Percentiles rank a stretch among this genome's conserved stretches.
Conservation (phyloP, 2,329 filamentous ascomycete genomes). For the Sporothrix variecibatus region DNA sequence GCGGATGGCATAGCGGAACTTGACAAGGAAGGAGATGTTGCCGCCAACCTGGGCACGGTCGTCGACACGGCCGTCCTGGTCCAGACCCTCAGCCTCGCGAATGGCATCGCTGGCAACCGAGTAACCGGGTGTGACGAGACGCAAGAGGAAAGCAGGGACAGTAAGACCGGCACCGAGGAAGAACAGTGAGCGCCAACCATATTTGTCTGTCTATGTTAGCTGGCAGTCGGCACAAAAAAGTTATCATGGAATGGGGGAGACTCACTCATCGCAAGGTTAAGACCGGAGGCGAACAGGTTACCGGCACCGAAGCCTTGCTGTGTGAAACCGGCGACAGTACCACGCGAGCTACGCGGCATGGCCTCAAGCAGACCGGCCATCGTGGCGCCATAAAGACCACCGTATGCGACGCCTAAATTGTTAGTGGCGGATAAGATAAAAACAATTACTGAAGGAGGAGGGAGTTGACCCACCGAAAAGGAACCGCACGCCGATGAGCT, state of each 20-base stretch:
- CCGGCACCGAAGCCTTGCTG: constrained; percentile 19
- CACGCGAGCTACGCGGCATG: constrained; percentile 12
- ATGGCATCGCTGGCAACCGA: constrained; percentile 68
- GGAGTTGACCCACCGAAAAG: not conserved
- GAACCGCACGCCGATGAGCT: constrained; percentile 13
- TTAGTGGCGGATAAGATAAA: not conserved
- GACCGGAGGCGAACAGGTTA: constrained; percentile 2
- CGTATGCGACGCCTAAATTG: constrained; percentile 3
- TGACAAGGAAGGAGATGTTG: constrained; percentile 58
- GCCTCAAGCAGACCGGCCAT: constrained; percentile 18
- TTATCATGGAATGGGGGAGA: not conserved
- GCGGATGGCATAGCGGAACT: constrained; percentile 76
- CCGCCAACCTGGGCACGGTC: constrained; percentile 21
- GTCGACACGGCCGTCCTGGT: constrained; percentile 4
- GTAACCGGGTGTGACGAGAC: constrained; percentile 77
- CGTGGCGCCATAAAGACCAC: constrained; percentile 5
- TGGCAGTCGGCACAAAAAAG: not conserved
- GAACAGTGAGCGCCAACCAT: constrained; percentile 81
- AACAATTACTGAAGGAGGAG: not conserved
- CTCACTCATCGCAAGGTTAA: constrained; percentile 16
- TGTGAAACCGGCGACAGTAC: constrained; percentile 17
- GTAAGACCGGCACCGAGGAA: constrained; percentile 88
- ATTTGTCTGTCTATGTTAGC: constrained; percentile 3
- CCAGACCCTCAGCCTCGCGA: constrained; percentile 41
- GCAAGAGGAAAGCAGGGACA: constrained; percentile 76